A percentile compares a stretch with the other conserved stretches of the same genome.
Evolutionary conservation across 495 filamentous ascomycete genomes (phyloP).

Genomic region (Penicillium lagena): DNA sequence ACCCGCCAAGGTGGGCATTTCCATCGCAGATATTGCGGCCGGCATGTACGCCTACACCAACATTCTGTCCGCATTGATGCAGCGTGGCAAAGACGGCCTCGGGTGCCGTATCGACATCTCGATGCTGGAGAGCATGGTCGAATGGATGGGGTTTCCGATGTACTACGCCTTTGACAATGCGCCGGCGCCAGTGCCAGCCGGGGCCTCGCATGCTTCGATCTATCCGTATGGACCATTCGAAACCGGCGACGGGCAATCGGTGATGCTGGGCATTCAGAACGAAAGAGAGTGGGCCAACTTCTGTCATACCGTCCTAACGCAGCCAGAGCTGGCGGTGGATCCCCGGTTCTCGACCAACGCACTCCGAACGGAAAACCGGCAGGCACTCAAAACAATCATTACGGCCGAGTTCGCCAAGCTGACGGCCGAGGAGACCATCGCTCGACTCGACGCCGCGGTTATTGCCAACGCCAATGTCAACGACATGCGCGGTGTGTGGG

Average conservation of each 20-base stretch:
- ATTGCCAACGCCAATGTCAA: conserved; percentile 48
- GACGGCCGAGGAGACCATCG: conserved; percentile 23
- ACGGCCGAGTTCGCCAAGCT: conserved; percentile 18
- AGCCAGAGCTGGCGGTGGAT: conserved; percentile 23
- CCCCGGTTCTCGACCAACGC: conserved; percentile 32
- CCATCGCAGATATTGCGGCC: conserved; percentile 45
- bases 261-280: conserved; percentile 51
- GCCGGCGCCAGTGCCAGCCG: conserved; percentile 30
- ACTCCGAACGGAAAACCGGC: conserved; percentile 24
- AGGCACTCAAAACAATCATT: conserved; percentile 26
- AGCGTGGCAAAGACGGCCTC: conserved; percentile 34
- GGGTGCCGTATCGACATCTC: conserved; percentile 44
- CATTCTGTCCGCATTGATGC: conserved; percentile 41
- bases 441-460: conserved; percentile 20
- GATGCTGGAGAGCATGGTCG: conserved; percentile 49
- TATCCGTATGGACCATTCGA: conserved; percentile 49
- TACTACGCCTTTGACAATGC: conserved; percentile 42
- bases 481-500: conserved; percentile 43
- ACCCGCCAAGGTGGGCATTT: conserved; percentile 45
- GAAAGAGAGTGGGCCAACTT: conserved; percentile 46
- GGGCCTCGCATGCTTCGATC: conserved; percentile 43
- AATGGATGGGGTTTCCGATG: conserved; percentile 51
- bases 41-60: conserved; percentile 46
- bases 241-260: conserved; percentile 35
- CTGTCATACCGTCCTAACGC: conserved; percentile 30